Evolutionary conservation across 2,329 filamentous ascomycete genomes (phyloP), one percentile per base, ranked within the genome.

Genomic region (Ophiosphaerella korrae): DNA sequence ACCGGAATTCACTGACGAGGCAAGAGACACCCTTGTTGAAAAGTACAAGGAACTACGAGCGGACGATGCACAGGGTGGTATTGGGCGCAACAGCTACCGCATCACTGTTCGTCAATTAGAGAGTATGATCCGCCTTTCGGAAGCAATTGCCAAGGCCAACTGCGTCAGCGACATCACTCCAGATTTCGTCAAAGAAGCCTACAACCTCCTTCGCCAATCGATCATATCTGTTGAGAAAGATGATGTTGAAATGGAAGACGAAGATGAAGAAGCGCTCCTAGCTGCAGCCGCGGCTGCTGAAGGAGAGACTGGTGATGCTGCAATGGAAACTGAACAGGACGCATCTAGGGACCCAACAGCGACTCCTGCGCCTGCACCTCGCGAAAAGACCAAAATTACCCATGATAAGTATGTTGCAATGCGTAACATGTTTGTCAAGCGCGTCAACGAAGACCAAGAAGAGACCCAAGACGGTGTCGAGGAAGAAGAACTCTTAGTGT

Each of bases 171-270:
- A 97, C 57, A 89, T 99, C 54, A 87, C 86, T 0, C 82, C 89
- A 1, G 84, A 84, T 0, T 96, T 97, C 75, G 94, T 99, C 13
- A 83, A 88, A 35, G 94, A 99, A 75, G 94, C 93, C 0, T 97
- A 88, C 74, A 91, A 94, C 63, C 83, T 99, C 8, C 84, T 99
- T 11, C 83, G 92, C 36, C 92, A 97, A 75, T 94, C 89, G 74
- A 99, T 99, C 72, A 97, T 99, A 66, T 94, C 89, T 1, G 94
- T 99, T 23, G 94, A 99, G 75, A 94, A 97, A 68, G 94, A 99
- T 64, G 94, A 99, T 65, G 87, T 99, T 13, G 93, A 97, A 68
- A 88, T 99, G 54, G 91, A 96, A 45, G 92, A 92, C 5, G 84
- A 87, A 5, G 88, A 90, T 3, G 88, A 89, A 16, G 84, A 85